These are phyloP conservation scores for Ophiostoma angusticollis DNA, from an alignment of 2,329 filamentous ascomycete genomes.

Conservation along the genomic window DNA sequence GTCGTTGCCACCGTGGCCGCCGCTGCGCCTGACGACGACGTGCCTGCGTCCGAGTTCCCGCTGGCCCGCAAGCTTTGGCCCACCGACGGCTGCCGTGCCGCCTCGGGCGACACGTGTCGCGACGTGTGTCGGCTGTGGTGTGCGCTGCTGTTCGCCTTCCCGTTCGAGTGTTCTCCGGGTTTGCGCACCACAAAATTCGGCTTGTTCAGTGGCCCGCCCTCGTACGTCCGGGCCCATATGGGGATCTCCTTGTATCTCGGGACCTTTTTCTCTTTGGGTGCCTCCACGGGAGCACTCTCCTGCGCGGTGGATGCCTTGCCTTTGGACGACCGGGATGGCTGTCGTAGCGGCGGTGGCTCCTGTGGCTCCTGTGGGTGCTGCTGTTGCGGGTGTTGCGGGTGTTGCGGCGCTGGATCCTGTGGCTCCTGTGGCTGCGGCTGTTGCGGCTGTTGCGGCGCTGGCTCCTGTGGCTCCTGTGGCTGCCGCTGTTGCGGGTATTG, in stretches of 20 bases:
- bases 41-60: too few relatives aligned
- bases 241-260: conserved; percentile 27
- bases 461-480: background rate
- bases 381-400: background rate
- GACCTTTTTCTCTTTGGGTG: conserved; percentile 24
- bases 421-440: background rate
- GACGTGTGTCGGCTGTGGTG: conserved; percentile 33
- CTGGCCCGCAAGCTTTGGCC: too few relatives aligned
- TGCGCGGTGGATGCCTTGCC: too few relatives aligned
- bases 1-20: conserved; percentile 13
- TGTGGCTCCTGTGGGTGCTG: background rate
- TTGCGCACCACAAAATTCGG: conserved; percentile 35
- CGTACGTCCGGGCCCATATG: conserved; percentile 34
- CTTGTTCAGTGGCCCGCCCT: conserved; percentile 25
- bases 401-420: background rate
- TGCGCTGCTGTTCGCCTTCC: conserved; percentile 21
- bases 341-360: too few relatives aligned
- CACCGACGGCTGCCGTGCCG: conserved; percentile 13
- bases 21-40: conserved; percentile 15
- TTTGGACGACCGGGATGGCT: too few relatives aligned
- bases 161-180: conserved; percentile 25
- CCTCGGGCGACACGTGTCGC: conserved; percentile 28
- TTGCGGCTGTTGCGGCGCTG: conserved; percentile 12
- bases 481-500: background rate
- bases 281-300: too few relatives aligned